Conservation (phyloP, 371 early-diverging fungal genomes). For the Haplosporangium sp. region DNA sequence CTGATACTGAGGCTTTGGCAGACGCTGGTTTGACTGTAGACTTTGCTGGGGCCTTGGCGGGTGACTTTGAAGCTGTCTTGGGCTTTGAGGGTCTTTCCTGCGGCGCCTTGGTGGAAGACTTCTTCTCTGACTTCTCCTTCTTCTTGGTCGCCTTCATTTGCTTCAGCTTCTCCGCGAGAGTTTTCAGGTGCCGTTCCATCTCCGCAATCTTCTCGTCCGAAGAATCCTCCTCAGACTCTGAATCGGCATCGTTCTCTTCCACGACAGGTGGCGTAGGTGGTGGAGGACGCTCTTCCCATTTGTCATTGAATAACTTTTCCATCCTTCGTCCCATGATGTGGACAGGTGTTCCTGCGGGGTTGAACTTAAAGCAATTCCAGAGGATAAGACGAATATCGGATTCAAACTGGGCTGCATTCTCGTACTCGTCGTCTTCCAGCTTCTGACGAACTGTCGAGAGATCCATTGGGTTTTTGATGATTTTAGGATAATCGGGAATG, state of each 20-base stretch:
- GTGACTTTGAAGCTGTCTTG: slow-evolving; percentile 27
- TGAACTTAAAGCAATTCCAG: slow-evolving; percentile 95
- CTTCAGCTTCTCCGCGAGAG: slow-evolving; percentile 73
- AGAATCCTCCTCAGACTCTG: slow-evolving; percentile 24
- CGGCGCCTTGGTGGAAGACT: not conserved
- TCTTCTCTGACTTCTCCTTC: slow-evolving; percentile 53
- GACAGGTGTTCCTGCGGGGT: slow-evolving; percentile 89
- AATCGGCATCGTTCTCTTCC: slow-evolving; percentile 12
- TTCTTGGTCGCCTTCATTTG: slow-evolving; percentile 69
- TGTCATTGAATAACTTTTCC: slow-evolving; percentile 88
- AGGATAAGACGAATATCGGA: slow-evolving; percentile 90
- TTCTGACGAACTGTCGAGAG: slow-evolving; percentile 90
- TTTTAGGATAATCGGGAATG: slow-evolving; percentile 93
- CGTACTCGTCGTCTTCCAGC: slow-evolving; percentile 84
- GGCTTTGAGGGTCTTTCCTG: slow-evolving; percentile 24
- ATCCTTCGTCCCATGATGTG: slow-evolving; percentile 85
- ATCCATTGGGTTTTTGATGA: slow-evolving; percentile 99
- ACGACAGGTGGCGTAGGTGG: slow-evolving; percentile 41
- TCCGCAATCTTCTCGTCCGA: slow-evolving; percentile 64
- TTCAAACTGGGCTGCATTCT: slow-evolving; percentile 81
- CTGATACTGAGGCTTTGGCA: slow-evolving; percentile 24
- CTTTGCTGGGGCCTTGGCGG: slow-evolving; percentile 21
- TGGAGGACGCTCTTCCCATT: slow-evolving; percentile 82
- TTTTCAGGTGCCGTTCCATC: slow-evolving; percentile 71
- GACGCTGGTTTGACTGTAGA: slow-evolving; percentile 32